Conservation (phyloP, 164 flowering plant genomes). For the Pachysandra terminalis region DNA sequence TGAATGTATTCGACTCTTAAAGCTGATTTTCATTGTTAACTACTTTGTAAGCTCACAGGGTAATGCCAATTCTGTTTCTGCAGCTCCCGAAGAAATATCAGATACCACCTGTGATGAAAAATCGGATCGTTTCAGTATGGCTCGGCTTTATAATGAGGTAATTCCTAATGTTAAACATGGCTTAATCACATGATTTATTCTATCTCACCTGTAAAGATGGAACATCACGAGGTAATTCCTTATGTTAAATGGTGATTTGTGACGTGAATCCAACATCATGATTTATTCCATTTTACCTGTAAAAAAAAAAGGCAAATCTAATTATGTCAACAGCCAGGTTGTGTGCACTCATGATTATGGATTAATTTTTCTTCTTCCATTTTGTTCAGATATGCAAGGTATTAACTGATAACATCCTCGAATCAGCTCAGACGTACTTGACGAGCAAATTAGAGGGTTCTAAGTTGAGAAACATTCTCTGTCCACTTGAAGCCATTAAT, state of each 20-base stretch:
- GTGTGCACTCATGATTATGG: background rate
- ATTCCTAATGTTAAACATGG: background rate
- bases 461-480: conserved; percentile 33
- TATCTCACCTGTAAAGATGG: background rate
- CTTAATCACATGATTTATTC: background rate
- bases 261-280: background rate
- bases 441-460: conserved; percentile 29
- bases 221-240: background rate
- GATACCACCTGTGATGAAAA: conserved; percentile 45
- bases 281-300: background rate
- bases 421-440: conserved; percentile 31
- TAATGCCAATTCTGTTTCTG: conserved; percentile 8
- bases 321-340: background rate
- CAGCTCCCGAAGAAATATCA: conserved; percentile 56
- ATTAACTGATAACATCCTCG: conserved; percentile 33
- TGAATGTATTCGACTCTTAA: too few species aligned
- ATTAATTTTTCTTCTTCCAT: background rate
- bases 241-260: background rate
- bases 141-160: conserved; percentile 65
- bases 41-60: background rate
- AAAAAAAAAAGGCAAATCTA: background rate
- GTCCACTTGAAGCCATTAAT: conserved; percentile 30
- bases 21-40: too few species aligned
- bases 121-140: conserved; percentile 40
- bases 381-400: conserved; percentile 53